phyloP scores from a whole-genome alignment of 164 flowering plant genomes.

The Akebia trifoliata region DNA sequence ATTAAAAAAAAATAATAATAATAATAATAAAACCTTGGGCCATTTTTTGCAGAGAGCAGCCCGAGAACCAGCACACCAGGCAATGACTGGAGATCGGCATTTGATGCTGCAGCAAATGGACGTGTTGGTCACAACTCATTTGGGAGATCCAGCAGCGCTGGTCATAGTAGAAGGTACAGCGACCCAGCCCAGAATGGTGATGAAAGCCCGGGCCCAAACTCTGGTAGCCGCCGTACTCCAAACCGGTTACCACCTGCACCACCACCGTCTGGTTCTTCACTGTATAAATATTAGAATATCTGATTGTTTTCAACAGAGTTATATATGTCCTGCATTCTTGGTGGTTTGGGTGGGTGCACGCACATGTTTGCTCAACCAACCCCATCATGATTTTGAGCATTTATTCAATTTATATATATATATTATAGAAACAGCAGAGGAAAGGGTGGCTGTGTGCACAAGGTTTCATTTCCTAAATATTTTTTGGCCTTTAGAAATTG shows the following conservation, averaged over 20 bases:
- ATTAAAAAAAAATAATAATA: too few species aligned
- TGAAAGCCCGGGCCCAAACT: slow-evolving; percentile 40
- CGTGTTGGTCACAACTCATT: slow-evolving; percentile 29
- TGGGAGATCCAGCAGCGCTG: slow-evolving; percentile 43
- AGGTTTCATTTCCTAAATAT: slow-evolving; percentile 1
- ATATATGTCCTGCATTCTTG: slow-evolving; percentile 11
- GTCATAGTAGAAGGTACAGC: slow-evolving; percentile 67
- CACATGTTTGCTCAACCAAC: too few species aligned
- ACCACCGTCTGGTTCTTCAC: slow-evolving; percentile 53
- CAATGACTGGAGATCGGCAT: slow-evolving; percentile 94
- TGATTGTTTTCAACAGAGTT: slow-evolving; percentile 1
- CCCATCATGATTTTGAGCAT: slow-evolving; percentile 10
- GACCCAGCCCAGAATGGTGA: slow-evolving; percentile 82
- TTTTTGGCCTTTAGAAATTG: too few species aligned
- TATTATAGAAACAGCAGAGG: slow-evolving; percentile 2
- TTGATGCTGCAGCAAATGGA: slow-evolving; percentile 88
- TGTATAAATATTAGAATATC: slow-evolving; percentile 46
- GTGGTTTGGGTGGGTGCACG: slow-evolving; percentile 8
- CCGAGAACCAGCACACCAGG: slow-evolving; percentile 54
- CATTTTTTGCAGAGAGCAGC: slow-evolving; percentile 72
- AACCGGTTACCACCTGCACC: slow-evolving; percentile 87
- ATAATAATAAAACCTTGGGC: too few species aligned
- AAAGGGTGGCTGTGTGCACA: slow-evolving; percentile 8
- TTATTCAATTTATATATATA: background rate
- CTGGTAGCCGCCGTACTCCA: slow-evolving; percentile 79